A percentile compares a stretch with the other conserved stretches of the same genome.
phyloP scores from a whole-genome alignment of 2,329 filamentous ascomycete genomes.

The Arthroderma sp. region DNA sequence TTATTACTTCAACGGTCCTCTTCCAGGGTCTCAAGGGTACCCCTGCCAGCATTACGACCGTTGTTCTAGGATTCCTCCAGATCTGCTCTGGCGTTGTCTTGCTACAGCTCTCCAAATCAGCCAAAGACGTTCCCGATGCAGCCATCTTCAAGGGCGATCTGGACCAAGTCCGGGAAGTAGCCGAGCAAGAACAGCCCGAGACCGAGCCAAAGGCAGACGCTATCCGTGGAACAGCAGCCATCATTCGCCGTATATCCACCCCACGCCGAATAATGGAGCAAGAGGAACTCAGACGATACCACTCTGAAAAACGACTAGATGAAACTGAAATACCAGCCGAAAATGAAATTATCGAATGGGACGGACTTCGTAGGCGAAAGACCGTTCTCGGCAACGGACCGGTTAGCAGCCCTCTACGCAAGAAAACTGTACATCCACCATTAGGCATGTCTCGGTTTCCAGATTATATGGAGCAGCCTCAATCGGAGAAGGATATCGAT shows the following conservation, averaged over 20 bases:
- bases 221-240: conserved; percentile 78
- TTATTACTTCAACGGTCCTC: conserved; percentile 81
- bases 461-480: conserved; percentile 41
- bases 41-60: conserved; percentile 63
- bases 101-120: conserved; percentile 91
- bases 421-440: conserved; percentile 53
- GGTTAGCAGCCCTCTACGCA: conserved; percentile 25
- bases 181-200: conserved; percentile 90
- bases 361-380: conserved; percentile 67
- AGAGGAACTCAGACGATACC: conserved; percentile 63
- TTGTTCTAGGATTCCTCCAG: conserved; percentile 83
- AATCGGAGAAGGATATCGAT: too few species aligned
- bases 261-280: conserved; percentile 65
- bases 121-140: conserved; percentile 89
- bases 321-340: conserved; percentile 63
- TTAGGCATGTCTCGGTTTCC: conserved; percentile 82
- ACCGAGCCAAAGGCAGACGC: conserved; percentile 92
- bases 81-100: conserved; percentile 90
- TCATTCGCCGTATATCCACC: conserved; percentile 68
- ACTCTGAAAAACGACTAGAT: conserved; percentile 62
- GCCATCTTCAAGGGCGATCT: conserved; percentile 87
- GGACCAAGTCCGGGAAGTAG: conserved; percentile 89
- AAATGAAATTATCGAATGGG: conserved; percentile 76
- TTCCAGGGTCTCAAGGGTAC: conserved; percentile 92
- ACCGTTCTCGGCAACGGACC: conserved; percentile 39